Conservation (phyloP, 805 yeast genomes). For the Yueomyces sp. region DNA sequence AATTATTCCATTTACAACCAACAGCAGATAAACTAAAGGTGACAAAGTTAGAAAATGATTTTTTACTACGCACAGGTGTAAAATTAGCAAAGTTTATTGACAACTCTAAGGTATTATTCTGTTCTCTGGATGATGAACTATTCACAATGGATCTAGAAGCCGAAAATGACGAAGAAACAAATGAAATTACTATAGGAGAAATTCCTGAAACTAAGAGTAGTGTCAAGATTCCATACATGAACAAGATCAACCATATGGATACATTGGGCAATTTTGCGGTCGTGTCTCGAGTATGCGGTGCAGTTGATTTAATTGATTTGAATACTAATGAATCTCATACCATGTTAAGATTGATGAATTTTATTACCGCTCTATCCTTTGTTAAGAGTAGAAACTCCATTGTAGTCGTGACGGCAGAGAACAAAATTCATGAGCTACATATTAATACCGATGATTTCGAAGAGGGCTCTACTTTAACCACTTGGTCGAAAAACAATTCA, state of each 20-base stretch:
- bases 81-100: constrained; percentile 36
- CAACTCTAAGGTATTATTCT: constrained; percentile 33
- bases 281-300: constrained; percentile 51
- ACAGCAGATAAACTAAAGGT: constrained; percentile 30
- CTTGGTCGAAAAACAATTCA: constrained; percentile 71
- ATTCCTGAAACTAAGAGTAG: constrained; percentile 21
- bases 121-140: constrained; percentile 52
- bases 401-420: constrained; percentile 58
- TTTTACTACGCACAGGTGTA: constrained; percentile 38
- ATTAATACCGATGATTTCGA: constrained; percentile 2
- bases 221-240: constrained; percentile 31
- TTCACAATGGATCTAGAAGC: constrained; percentile 30
- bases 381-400: constrained; percentile 35
- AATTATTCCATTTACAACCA: constrained; percentile 50
- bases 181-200: constrained; percentile 29
- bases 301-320: constrained; percentile 37
- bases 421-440: constrained; percentile 59
- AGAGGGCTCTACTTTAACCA: constrained; percentile 28
- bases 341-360: constrained; percentile 45
- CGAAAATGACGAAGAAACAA: constrained; percentile 26
- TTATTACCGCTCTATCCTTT: constrained; percentile 51
- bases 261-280: constrained; percentile 40
- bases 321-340: constrained; percentile 21
- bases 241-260: constrained; percentile 39
- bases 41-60: constrained; percentile 34